Base-by-base conservation (phyloP, 192 early-diverging fungal species). In the Coemansia sp. region DNA sequence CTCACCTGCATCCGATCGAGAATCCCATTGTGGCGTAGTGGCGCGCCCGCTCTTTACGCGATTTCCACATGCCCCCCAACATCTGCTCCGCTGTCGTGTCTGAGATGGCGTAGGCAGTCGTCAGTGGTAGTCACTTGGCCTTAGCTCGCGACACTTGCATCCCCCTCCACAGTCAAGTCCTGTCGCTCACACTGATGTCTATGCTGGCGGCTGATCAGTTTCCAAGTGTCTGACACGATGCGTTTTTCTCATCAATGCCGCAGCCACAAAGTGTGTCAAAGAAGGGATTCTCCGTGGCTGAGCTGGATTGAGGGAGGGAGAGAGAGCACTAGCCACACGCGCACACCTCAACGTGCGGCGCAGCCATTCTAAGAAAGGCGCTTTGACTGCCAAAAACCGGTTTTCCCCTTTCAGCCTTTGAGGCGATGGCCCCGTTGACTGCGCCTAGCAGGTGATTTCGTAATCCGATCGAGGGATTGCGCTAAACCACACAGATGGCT, bases 1-100 rank as follows among this genome's bases (percentile, higher is more conserved):
- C 51, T 26, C 24, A 46, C 59, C 63, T 72, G 70, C 70, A 72
- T 58, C 64, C 35, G 70, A 72, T 72, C 70, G 70, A 57, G 66
- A 57, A 72, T 72, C 69, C 53, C 70, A 72, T 62, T 72, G 70
- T 66, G 70, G 70, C 70, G 34, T 31, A 18, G 37, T 60, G 43
- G 40, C 34, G 28, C 23, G 28, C 23, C 56, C 34, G 14, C 51
- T 58, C 31, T 43, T 58, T 33, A 38, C 31, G 40, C n/a, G 34
- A 24, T 21, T 42, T 42, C 40, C n/a, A 45, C 43, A 7, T 45
- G 35, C 59, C 35, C 59, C 36, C 42, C 24, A 16, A 11, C 2
- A 26, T 13, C 42, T 40, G 40, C 39, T 24, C 31, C 26, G 48
- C 34, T n/a, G 14, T 43, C 42, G 6, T 43, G 14, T 46, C 43